Conservation (phyloP, 164 flowering plant genomes). For the Hamamelis virginiana region DNA sequence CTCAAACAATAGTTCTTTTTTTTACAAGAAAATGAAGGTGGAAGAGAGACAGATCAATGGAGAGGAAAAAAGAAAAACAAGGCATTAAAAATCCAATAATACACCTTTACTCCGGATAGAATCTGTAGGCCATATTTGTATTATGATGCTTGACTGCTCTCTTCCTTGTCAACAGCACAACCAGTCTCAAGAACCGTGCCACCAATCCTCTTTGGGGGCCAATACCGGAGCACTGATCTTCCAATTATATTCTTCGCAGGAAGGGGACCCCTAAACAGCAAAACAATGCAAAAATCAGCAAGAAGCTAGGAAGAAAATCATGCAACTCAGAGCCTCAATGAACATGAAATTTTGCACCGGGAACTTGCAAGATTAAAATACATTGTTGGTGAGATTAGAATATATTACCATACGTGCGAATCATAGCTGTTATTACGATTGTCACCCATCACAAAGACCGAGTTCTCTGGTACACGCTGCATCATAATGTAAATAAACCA, state of each 20-base stretch:
- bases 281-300: neutral
- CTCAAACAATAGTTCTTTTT: neutral
- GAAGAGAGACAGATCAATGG: neutral
- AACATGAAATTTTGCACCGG: neutral
- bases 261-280: slow-evolving; percentile 75
- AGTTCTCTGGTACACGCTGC: slow-evolving; percentile 85
- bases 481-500: slow-evolving; percentile 9
- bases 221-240: slow-evolving; percentile 83
- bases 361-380: too few species aligned
- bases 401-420: slow-evolving; percentile 88
- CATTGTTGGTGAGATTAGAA: neutral
- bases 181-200: slow-evolving; percentile 63
- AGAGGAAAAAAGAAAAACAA: too few species aligned
- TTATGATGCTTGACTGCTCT: slow-evolving; percentile 22
- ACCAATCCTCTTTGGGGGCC: slow-evolving; percentile 89
- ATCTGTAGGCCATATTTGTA: neutral
- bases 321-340: neutral
- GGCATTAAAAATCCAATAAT: too few species aligned
- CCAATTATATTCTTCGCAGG: slow-evolving; percentile 91
- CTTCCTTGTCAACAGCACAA: slow-evolving; percentile 58
- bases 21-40: neutral
- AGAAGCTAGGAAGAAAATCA: neutral
- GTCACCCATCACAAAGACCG: slow-evolving; percentile 98
- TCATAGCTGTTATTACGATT: slow-evolving; percentile 98
- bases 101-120: too few species aligned